A percentile compares a stretch with the other conserved stretches of the same genome.
Evolutionary conservation across 2,329 filamentous ascomycete genomes (phyloP).

Genomic region (Didymella lethalis): DNA sequence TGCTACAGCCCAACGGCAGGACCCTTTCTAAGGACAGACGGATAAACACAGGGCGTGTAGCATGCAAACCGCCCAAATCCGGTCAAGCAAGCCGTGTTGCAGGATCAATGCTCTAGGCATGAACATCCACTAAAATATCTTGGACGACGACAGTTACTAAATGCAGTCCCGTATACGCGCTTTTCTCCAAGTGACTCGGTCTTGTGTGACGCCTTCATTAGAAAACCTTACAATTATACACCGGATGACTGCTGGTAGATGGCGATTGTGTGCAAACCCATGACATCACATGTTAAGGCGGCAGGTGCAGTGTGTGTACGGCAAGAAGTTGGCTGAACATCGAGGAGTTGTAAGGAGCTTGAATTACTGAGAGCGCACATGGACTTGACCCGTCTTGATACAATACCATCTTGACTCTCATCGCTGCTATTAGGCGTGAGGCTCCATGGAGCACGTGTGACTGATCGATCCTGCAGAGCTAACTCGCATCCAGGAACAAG

Average conservation of each 20-base stretch:
- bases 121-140: neutral
- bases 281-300: neutral
- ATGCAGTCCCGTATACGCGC: neutral
- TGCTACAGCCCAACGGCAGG: neutral
- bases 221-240: neutral
- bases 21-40: neutral
- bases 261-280: constrained; percentile 1
- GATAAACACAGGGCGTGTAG: neutral
- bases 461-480: neutral
- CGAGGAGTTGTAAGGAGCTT: neutral
- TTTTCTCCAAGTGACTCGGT: neutral
- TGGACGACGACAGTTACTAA: neutral
- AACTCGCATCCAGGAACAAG: neutral
- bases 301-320: neutral
- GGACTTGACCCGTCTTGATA: neutral
- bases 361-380: neutral
- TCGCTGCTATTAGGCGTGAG: neutral
- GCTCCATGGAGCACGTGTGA: neutral
- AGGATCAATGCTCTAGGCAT: neutral
- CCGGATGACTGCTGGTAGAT: neutral
- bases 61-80: neutral
- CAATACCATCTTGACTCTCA: neutral
- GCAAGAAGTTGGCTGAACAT: neutral
- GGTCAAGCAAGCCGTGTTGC: neutral
- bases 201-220: neutral